Base-by-base conservation (phyloP, 192 early-diverging fungal genomes). In the Coemansia sp. region DNA sequence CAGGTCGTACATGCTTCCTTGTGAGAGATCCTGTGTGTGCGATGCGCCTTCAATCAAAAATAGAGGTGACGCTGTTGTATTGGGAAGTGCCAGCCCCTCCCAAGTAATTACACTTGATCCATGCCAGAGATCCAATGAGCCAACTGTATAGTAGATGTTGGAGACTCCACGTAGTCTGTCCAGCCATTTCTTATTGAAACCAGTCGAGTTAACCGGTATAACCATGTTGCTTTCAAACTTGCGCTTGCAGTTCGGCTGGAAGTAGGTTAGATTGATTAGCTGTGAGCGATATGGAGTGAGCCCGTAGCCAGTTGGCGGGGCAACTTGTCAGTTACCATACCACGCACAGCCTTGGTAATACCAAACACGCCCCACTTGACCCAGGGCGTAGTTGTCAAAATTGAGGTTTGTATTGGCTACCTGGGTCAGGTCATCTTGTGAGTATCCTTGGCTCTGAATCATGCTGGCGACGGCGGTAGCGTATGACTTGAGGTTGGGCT, bases 341-440 rank as follows among this genome's bases (percentile, higher is more conserved):
- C 88, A 86, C 55, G 79, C 86, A 51, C 89, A 90, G 18, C 65
- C 75, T 50, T 88, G 89, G 56, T 84, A 90, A 34, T 75, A 77
- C 83, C 83, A 85, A 60, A 76, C 63, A 42, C 59, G 74, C 45
- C 76, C 60, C 0, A 28, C 18, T 64, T 79, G 77, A 2, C 67
- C 71, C 34, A 74, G 59, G 2, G 77, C 62, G 50, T 79, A 74
- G 62, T 79, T 70, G 48, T 63, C 62, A 26, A 61, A 56, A 37
- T 61, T 61, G 23, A 68, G 60, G 13, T 58, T 67, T 2, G 77
- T 79, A 53, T 79, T 59, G 9, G 61, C 71, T 40, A 66, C 67
- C 57, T 71, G 67, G 4, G 58, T 55, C 40, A 74, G 33, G 20
- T 38, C 28, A n/a, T 53, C 24, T 8, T 65, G 62, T 7, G 60